Evolutionary conservation across 495 filamentous ascomycete genomes (phyloP), one percentile per base, ranked within the genome.

Genomic region (Talaromyces ruber): DNA sequence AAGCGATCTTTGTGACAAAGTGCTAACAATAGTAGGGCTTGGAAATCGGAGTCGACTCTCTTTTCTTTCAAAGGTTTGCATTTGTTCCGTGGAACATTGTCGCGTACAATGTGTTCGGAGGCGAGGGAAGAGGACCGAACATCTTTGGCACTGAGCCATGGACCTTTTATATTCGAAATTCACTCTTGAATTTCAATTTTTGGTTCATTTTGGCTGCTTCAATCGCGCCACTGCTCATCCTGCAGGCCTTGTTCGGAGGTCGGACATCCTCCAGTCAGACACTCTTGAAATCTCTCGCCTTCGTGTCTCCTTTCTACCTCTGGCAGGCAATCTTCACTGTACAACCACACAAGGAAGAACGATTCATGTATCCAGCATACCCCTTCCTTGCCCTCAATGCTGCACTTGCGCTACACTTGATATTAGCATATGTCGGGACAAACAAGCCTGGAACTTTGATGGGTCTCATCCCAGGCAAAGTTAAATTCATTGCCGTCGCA

Each of bases 331-430:
- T 98, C 60, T 97, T 99, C 74, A 90, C 91, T 3, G 70, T 87
- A 9, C 94, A 98, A 69, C 87, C 94, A 21, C 95, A 99, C 80
- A 99, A 99, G 67, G 95, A 99, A 72, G 95, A 99, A 70, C 81
- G 95, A 7, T 99, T 99, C 77, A 98, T 99, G 92, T 98, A 96
- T 72, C 93, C 93, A 0, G 88, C 87, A 24, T 99, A 99, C 71
- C 94, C 95, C 8, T 88, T 91, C 58, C 80, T 99, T 25, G 91
- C 89, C n/a, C 80, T 98, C 26, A 94, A 94, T 74, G 93, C 93
- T 12, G 90, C 92, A n/a, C 76, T 97, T 57, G 77, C 91, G 1
- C 77, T 94, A 55, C 91, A 97, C 72, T 86, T 89, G 62, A 69
- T 93, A 0, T 80, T 97, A 6, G 75, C 84, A 28, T 84, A 87